Evolutionary conservation across 495 filamentous ascomycete species (phyloP), one percentile per base, ranked within the genome.

Genomic region (Penicillium roqueforti): DNA sequence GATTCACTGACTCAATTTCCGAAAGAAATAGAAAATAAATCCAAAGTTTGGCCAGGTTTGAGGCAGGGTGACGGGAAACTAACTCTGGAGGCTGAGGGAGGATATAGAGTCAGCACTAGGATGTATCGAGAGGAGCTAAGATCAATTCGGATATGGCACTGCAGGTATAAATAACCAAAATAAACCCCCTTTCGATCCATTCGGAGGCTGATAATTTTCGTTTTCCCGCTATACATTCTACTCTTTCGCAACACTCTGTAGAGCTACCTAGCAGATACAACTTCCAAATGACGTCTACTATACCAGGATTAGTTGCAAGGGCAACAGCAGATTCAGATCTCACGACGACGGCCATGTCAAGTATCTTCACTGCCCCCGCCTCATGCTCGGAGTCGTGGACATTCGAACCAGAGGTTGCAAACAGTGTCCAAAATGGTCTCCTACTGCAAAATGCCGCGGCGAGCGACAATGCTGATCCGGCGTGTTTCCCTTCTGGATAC

Each of bases 381-480:
- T 40, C 28, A 26, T 64, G 61, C 40, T 46, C 61, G 9, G 47
- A 38, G 1, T 47, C 41, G 8, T 64, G 61, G 61, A 60, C 57
- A 11, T 64, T 43, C 37, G 57, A 58, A n/a, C 51, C 54, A 3
- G 9, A 32, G 23, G 47, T 3, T 5, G 45, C 41, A 28, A 58
- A 58, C 47, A 32, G 13, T 9, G 38, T 53, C 4, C 3, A 19
- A 11, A 39, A 32, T 9, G 61, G 61, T 13, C 29, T 64, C 10
- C 31, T 64, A n/a, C 19, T 64, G 1, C 57, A 63, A 36, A 63
- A 63, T 44, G 61, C 58, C n/a, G n/a, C 16, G 4, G 34, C 29
- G 1, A 43, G n/a, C 13, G 49, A 52, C 19, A 26, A 34, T 20
- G 32, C 40, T 3, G 57, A 51, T 25, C 22, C 46, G 1, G 22